These are phyloP conservation scores for Luffa aegyptiaca DNA, from an alignment of 306 rosid species.

Conservation along the genomic window DNA sequence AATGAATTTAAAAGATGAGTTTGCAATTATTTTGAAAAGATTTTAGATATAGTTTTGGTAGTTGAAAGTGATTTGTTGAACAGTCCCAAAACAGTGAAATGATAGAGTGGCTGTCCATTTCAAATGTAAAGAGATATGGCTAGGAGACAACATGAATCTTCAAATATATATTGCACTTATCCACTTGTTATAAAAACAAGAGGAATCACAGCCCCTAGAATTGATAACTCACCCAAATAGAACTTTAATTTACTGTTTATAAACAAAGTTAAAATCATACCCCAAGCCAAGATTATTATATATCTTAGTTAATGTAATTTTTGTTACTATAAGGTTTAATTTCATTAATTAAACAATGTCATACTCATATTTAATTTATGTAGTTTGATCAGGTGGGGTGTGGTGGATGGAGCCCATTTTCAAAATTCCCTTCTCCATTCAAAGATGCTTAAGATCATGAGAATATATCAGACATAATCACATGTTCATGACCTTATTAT, in stretches of 20 bases:
- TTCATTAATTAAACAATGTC: background rate
- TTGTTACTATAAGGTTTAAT: background rate
- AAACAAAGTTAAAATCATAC: background rate
- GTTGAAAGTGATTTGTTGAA: slow-evolving; percentile 2
- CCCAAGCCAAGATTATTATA: background rate
- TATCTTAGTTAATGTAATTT: background rate
- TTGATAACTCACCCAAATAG: background rate
- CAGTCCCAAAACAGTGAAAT: background rate
- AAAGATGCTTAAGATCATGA: background rate
- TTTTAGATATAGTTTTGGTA: background rate
- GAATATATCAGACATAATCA: background rate
- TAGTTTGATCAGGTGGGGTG: background rate
- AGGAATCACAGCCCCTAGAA: background rate
- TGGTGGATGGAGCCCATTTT: background rate
- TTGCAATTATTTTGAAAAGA: background rate
- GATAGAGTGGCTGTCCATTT: slow-evolving; percentile 37
- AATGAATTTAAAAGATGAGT: background rate
- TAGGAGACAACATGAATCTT: slow-evolving; percentile 82
- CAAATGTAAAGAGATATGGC: slow-evolving; percentile 23
- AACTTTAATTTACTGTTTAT: background rate
- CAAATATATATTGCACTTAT: slow-evolving; percentile 34
- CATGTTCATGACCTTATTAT: background rate
- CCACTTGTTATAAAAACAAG: slow-evolving; percentile 12
- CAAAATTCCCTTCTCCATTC: background rate
- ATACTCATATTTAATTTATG: background rate